phyloP scores from a whole-genome alignment of 2,329 filamentous ascomycete genomes.

The Ophiocordyceps camponoti-floridani region DNA sequence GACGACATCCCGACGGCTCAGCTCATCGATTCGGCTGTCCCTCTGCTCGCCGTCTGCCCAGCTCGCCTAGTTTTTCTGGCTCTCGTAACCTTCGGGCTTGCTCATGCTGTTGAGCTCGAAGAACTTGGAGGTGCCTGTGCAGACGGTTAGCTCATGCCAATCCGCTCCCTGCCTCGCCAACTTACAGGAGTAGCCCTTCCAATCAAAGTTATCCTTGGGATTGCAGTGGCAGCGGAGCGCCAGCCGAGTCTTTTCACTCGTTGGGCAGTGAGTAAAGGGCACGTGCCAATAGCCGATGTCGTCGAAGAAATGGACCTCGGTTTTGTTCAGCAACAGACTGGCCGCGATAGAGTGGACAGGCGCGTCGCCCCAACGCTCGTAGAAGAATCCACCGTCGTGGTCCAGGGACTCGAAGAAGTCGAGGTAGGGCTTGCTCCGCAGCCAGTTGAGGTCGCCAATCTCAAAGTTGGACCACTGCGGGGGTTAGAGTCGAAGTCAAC shows the following conservation, averaged over 20 bases:
- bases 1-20: background rate
- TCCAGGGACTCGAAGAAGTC: conserved; percentile 87
- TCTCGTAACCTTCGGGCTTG: conserved; percentile 76
- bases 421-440: conserved; percentile 71
- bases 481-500: background rate
- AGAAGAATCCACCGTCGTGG: conserved; percentile 90
- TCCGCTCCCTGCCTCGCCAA: too few species aligned
- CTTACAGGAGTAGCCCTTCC: conserved; percentile 96
- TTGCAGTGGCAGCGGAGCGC: conserved; percentile 90
- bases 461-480: conserved; percentile 97
- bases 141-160: background rate
- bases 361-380: conserved; percentile 95
- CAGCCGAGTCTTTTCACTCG: conserved; percentile 64
- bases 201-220: conserved; percentile 94
- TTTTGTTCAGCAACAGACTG: conserved; percentile 69
- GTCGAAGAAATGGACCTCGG: conserved; percentile 96
- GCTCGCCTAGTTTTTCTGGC: conserved; percentile 34
- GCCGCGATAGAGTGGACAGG: conserved; percentile 97
- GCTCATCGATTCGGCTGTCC: background rate
- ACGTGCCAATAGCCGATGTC: conserved; percentile 98
- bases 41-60: background rate
- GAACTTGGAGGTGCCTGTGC: conserved; percentile 50
- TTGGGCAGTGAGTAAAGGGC: conserved; percentile 94
- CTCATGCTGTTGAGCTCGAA: conserved; percentile 66
- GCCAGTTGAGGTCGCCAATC: conserved; percentile 84